phyloP scores from a whole-genome alignment of 176 grass and related monocot genomes.

The Oropetium thomaeum region DNA sequence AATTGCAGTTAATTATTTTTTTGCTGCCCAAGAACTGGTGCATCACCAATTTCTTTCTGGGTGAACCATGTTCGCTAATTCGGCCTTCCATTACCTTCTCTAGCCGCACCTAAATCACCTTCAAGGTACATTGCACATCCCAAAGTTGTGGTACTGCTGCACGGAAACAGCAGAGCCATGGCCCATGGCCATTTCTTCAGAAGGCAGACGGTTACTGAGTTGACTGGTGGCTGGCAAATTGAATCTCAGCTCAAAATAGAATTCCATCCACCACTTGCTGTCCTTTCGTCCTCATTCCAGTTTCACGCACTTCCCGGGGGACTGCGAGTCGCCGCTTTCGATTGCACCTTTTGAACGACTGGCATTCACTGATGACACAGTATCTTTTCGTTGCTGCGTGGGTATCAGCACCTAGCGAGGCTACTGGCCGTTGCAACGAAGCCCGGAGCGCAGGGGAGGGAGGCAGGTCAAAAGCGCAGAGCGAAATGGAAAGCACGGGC shows the following conservation, averaged over 20 bases:
- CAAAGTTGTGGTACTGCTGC: neutral
- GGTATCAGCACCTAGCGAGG: neutral
- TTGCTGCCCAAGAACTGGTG: neutral
- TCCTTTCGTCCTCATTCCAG: neutral
- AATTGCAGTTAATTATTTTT: neutral
- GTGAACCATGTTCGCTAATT: neutral
- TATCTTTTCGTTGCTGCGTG: neutral
- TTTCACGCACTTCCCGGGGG: neutral
- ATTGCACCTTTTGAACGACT: slow-evolving; percentile 1
- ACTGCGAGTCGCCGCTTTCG: slow-evolving; percentile 6
- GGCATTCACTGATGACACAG: neutral
- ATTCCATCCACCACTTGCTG: neutral
- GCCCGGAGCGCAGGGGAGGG: neutral
- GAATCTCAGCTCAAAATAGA: neutral
- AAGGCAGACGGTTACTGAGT: neutral
- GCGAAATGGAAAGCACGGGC: slow-evolving; percentile 17
- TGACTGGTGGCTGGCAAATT: neutral
- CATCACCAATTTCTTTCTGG: neutral
- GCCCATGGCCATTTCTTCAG: no score
- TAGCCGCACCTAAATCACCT: neutral
- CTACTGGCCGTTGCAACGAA: slow-evolving; percentile 34
- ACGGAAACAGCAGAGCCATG: neutral
- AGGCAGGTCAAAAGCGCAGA: slow-evolving; percentile 33
- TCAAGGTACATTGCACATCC: neutral
- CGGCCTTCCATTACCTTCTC: neutral